Conservation (phyloP, 2,329 filamentous ascomycete species). For the Cercospora nicotianae region DNA sequence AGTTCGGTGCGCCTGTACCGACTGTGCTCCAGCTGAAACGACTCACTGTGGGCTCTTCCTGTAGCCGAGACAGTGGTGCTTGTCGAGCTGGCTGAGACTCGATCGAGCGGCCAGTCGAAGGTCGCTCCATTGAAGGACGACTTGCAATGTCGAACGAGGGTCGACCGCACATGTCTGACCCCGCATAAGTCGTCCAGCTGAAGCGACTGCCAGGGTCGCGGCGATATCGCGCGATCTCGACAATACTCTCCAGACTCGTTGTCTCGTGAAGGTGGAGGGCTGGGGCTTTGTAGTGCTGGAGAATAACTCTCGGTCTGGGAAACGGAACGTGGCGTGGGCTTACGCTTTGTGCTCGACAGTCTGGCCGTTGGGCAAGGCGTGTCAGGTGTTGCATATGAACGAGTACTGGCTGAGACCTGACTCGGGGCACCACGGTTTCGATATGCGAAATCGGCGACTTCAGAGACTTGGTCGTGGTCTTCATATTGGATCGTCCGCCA, state of each 20-base stretch:
- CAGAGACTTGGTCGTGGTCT: constrained; percentile 28
- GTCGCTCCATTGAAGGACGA: constrained; percentile 24
- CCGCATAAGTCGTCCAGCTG: constrained; percentile 39
- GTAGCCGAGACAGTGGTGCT: constrained; percentile 12
- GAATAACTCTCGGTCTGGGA: constrained; percentile 28
- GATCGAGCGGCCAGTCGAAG: constrained; percentile 12
- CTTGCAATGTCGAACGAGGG: constrained; percentile 20
- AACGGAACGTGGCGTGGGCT: constrained; percentile 28
- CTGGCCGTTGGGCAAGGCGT: constrained; percentile 14
- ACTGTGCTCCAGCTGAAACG: constrained; percentile 48
- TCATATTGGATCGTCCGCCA: constrained; percentile 16
- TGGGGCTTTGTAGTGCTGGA: constrained; percentile 23
- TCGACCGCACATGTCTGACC: constrained; percentile 23
- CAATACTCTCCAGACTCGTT: constrained; percentile 11
- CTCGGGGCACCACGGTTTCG: not conserved
- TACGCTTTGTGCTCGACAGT: constrained; percentile 31
- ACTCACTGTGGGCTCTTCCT: constrained; percentile 25
- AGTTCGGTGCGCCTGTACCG: constrained; percentile 41
- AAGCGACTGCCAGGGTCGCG: constrained; percentile 34
- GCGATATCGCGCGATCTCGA: constrained; percentile 15
- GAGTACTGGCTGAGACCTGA: constrained; percentile 17
- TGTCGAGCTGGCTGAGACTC: constrained; percentile 6
- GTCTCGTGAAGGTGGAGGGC: constrained; percentile 21
- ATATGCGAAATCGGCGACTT: constrained; percentile 20
- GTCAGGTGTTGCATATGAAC: constrained; percentile 10